A percentile compares a stretch with the other conserved stretches of the same genome.
Evolutionary conservation across 257 asterid genomes (phyloP).

Genomic region (Linderniella brevidens): DNA sequence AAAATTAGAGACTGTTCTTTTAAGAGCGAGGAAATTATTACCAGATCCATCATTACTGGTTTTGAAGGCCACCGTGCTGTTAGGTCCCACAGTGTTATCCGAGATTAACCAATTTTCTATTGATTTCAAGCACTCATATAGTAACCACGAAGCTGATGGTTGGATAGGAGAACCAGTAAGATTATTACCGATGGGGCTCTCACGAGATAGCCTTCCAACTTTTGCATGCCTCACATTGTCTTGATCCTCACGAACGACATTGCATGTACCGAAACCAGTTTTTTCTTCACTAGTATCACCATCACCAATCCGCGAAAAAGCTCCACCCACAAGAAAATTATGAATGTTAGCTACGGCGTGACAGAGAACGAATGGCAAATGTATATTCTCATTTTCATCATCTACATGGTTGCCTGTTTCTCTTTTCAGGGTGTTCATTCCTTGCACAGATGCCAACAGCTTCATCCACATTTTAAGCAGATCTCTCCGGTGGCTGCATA

Average conservation of each 20-base stretch:
- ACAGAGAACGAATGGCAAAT: constrained; percentile 62
- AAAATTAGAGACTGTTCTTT: constrained; percentile 53
- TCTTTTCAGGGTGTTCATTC: constrained; percentile 85
- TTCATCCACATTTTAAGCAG: constrained; percentile 67
- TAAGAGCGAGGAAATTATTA: constrained; percentile 41
- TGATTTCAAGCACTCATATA: constrained; percentile 74
- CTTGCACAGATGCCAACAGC: constrained; percentile 80
- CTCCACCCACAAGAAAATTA: constrained; percentile 72
- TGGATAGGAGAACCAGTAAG: constrained; percentile 35
- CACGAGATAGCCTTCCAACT: constrained; percentile 85
- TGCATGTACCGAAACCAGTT: constrained; percentile 16
- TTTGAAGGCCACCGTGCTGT: constrained; percentile 33
- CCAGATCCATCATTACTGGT: constrained; percentile 33
- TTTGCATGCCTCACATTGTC: constrained; percentile 70
- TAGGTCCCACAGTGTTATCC: constrained; percentile 54
- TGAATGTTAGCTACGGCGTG: constrained; percentile 61
- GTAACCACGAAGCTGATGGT: constrained; percentile 59
- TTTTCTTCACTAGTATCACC: constrained; percentile 36
- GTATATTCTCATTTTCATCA: constrained; percentile 67
- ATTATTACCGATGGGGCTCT: constrained; percentile 51
- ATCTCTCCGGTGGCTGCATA: constrained; percentile 58
- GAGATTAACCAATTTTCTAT: constrained; percentile 69
- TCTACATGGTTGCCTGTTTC: constrained; percentile 73
- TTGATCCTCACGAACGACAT: constrained; percentile 56
- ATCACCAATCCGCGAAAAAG: constrained; percentile 31